These are phyloP conservation scores for Xylaria sp. DNA, from an alignment of 2,329 filamentous ascomycete species.

Conservation along the genomic window DNA sequence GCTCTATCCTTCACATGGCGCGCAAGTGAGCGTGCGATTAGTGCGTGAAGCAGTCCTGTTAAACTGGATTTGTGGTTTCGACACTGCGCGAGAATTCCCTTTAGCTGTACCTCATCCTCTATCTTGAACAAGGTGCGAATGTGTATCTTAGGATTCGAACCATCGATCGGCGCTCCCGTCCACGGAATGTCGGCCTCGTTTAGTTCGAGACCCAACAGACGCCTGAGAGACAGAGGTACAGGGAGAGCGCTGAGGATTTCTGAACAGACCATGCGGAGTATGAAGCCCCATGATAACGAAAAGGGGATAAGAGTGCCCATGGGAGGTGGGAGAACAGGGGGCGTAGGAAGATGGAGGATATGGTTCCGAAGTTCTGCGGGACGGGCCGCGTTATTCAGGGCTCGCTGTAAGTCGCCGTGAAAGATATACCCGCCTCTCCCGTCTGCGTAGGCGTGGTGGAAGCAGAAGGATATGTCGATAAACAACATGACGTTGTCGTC, in stretches of 20 bases:
- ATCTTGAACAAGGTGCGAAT: slow-evolving; percentile 56
- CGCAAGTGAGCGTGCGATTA: slow-evolving; percentile 57
- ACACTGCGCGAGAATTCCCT: slow-evolving; percentile 53
- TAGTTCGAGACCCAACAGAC: slow-evolving; percentile 20
- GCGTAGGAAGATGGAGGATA: slow-evolving; percentile 49
- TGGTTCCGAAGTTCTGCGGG: slow-evolving; percentile 39
- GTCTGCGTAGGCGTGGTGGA: slow-evolving; percentile 65
- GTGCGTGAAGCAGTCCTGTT: slow-evolving; percentile 61
- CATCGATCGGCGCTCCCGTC: slow-evolving; percentile 53
- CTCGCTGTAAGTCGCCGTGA: slow-evolving; percentile 59
- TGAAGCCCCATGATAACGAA: slow-evolving; percentile 40
- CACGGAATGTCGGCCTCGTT: slow-evolving; percentile 49
- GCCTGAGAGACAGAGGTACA: slow-evolving; percentile 54
- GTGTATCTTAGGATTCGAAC: slow-evolving; percentile 52
- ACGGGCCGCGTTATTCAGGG: slow-evolving; percentile 50
- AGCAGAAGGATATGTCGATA: slow-evolving; percentile 60
- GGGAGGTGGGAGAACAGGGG: slow-evolving; percentile 51
- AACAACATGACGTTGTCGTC: slow-evolving; percentile 30
- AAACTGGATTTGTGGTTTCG: slow-evolving; percentile 57
- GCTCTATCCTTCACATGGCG: slow-evolving; percentile 50
- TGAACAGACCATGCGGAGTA: slow-evolving; percentile 36
- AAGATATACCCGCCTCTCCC: slow-evolving; percentile 62
- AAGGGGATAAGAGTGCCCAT: slow-evolving; percentile 58
- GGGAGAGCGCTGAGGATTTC: slow-evolving; percentile 52
- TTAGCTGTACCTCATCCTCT: slow-evolving; percentile 42